Evolutionary conservation across 2,329 filamentous ascomycete species (phyloP), one percentile per base, ranked within the genome.

Genomic region (Penicillium sp.): DNA sequence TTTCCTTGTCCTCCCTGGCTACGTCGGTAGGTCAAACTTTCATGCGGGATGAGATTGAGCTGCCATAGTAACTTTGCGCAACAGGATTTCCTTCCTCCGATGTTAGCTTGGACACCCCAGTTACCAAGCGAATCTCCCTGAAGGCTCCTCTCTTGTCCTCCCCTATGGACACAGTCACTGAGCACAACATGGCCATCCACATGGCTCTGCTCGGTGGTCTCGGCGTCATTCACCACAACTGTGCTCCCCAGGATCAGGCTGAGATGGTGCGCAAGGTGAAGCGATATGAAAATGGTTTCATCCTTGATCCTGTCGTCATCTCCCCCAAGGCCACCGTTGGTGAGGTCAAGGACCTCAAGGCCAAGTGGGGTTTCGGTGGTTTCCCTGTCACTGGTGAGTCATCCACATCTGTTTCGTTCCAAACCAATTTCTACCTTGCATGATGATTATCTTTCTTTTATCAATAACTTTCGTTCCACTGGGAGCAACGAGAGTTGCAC

Each of bases 401-500:
- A 42, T 28, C 23, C 35, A 46, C 46, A 38, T 39, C 32, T 41
- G 43, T 41, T 48, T 47, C 26, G 42, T 37, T 41, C 43, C 16
- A 30, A 38, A 40, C 26, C 25, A 36, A 37, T 26, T 18, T 37
- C 36, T 50, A 46, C 39, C 41, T 59, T 54, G 42, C 53, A 95
- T 95, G 92, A 86, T 75, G 77, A 75, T 67, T 40, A 73, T 75
- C 77, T 67, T 67, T 73, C 70, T 71, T 59, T 58, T 64, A 72
- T 79, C 6, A 6, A 84, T 95, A 96, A 96, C 92, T 98, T 98
- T 98, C 92, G 92, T 98, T 98, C 92, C 90, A 90, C 92, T 87
- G 86, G 32, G 77, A 93, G 82, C 79, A 84, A 85, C 82, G 76
- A 76, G 72, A 80, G 63, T 77, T 77, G 85, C 86, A 76, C 73